Base-by-base conservation (phyloP, 2,329 filamentous ascomycete species). In the Pseudogymnoascus sp. region DNA sequence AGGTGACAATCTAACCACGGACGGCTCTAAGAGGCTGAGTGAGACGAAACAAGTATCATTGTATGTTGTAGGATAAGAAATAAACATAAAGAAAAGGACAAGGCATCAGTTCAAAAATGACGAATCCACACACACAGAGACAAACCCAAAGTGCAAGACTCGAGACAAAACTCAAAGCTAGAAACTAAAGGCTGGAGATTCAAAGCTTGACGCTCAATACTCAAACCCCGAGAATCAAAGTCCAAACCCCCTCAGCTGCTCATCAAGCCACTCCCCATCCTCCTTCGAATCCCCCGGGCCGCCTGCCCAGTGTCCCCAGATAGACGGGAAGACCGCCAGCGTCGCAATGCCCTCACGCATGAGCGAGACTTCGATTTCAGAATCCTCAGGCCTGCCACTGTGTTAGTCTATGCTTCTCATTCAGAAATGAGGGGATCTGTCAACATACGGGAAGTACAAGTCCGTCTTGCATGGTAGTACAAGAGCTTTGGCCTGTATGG, bases 401-500 rank as follows among this genome's bases (percentile, higher is more conserved):
- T 16, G 14, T n/a, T 2, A 35, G 38, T 65, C 19, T 28, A 40
- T n/a, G 40, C 33, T 6, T 31, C 41, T 6, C 14, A 37, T 33
- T 7, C n/a, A 65, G 7, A 1, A 6, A 2, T 2, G 7, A 6
- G 46, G 24, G 22, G 41, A 19, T 35, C n/a, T 61, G 67, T 50
- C 14, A 53, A 76, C 82, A 75, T 71, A 85, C 79, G 90, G 88
- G 67, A 95, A 93, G 71, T 93, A 93, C 4, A 93, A 78, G 71
- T 93, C 90, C 0, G 89, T 92, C 71, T 89, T 85, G 22, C 79
- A 76, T 0, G 90, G 90, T 12, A 93, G 73, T 3, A 93, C 87
- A 43, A 93, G 75, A 0, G 84, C 86, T 69, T 86, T 90, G 1
- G 89, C 87, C 72, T 88, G 89, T 73, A 93, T 91, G 2, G 78